Conservation (phyloP, 805 yeast genomes). For the Alloascoidea africana region DNA sequence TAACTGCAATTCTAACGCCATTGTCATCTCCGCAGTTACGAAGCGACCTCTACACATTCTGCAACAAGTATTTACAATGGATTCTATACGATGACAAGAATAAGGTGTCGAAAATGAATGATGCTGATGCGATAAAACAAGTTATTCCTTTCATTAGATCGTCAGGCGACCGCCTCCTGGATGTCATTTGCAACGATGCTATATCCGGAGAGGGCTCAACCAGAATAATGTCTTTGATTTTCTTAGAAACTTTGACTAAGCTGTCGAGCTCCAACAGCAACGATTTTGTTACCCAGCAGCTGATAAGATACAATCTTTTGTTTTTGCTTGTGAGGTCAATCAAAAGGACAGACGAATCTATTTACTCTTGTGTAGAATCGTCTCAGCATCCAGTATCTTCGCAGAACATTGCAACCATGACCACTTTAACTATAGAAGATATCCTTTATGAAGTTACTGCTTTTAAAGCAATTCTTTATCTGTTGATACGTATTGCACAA, state of each 20-base stretch:
- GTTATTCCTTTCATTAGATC: conserved; percentile 36
- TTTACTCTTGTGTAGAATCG: conserved; percentile 16
- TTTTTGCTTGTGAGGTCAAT: conserved; percentile 50
- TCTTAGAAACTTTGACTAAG: conserved; percentile 53
- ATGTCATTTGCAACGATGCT: conserved; percentile 61
- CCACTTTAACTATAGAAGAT: conserved; percentile 28
- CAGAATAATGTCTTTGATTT: conserved; percentile 59
- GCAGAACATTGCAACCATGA: conserved; percentile 2
- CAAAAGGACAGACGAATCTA: conserved; percentile 51
- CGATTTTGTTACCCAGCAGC: conserved; percentile 40
- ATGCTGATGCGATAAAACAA: conserved; percentile 20
- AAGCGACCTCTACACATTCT: conserved; percentile 64
- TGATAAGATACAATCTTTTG: conserved; percentile 54
- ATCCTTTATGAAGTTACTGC: conserved; percentile 63
- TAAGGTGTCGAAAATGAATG: conserved; percentile 9
- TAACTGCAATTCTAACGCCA: conserved; percentile 60
- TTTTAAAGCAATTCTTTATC: conserved; percentile 53
- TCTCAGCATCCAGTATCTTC: conserved; percentile 18
- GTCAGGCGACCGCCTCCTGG: conserved; percentile 48
- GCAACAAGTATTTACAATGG: conserved; percentile 47
- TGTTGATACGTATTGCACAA: conserved; percentile 63
- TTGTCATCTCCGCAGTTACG: conserved; percentile 52
- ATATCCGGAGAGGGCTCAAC: conserved; percentile 65
- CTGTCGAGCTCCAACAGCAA: conserved; percentile 33
- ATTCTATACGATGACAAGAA: conserved; percentile 24